Evolutionary conservation across 192 early-diverging fungal species (phyloP).

Genomic region (Neocallimastix lanati): DNA sequence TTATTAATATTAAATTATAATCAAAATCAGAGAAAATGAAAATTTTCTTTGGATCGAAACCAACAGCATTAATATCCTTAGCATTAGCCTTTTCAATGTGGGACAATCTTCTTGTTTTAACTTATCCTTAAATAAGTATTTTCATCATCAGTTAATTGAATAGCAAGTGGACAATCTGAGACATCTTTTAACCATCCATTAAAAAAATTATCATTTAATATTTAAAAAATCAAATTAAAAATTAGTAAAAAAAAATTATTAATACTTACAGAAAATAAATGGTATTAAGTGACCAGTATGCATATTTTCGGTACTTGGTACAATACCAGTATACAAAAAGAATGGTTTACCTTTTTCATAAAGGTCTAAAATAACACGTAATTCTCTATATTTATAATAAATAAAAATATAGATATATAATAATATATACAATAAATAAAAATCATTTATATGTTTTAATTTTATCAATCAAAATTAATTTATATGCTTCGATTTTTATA

Average conservation of each 20-base stretch:
- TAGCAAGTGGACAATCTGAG: slow-evolving; percentile 83
- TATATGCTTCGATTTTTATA: no score
- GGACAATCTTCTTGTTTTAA: slow-evolving; percentile 64
- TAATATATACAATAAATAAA: no score
- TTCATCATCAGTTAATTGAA: slow-evolving; percentile 97
- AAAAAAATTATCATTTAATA: background rate
- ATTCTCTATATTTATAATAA: slow-evolving; percentile 33
- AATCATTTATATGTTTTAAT: no score
- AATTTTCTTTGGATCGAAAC: slow-evolving; percentile 86
- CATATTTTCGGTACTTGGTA: slow-evolving; percentile 78
- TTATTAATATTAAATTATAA: slow-evolving; percentile 22
- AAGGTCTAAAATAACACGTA: slow-evolving; percentile 64
- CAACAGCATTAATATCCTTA: slow-evolving; percentile 84
- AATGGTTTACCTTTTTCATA: slow-evolving; percentile 94
- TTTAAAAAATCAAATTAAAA: background rate
- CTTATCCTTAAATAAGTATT: slow-evolving; percentile 89
- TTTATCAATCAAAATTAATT: no score
- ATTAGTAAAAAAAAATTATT: background rate
- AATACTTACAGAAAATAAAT: slow-evolving; percentile 85
- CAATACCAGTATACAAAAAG: slow-evolving; percentile 92
- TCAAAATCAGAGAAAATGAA: slow-evolving; percentile 90
- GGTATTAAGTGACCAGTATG: slow-evolving; percentile 94
- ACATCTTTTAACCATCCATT: slow-evolving; percentile 83
- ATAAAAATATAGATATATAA: no score
- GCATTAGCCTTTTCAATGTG: slow-evolving; percentile 63